A percentile compares a stretch with the other conserved stretches of the same genome.
Evolutionary conservation across 1,284 basidiomycete species (phyloP).

Genomic region (Cryptococcus wingfieldii): DNA sequence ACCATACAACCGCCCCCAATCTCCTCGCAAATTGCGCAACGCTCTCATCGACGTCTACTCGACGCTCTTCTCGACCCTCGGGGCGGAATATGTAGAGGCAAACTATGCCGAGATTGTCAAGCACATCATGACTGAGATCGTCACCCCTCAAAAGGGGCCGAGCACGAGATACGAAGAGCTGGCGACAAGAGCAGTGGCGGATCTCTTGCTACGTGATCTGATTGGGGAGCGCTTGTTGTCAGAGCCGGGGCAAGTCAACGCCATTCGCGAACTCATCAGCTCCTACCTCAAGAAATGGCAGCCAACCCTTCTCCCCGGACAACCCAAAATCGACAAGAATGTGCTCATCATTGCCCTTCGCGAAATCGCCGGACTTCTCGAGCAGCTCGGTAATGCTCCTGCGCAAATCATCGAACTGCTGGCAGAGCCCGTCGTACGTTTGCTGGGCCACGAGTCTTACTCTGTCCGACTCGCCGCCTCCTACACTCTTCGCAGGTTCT

Average conservation of each 20-base stretch:
- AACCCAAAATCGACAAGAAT: slow-evolving; percentile 64
- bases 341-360: slow-evolving; percentile 72
- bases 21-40: slow-evolving; percentile 67
- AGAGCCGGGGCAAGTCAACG: slow-evolving; percentile 87
- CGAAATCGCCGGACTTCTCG: slow-evolving; percentile 78
- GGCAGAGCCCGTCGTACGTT: slow-evolving; percentile 75
- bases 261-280: slow-evolving; percentile 78
- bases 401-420: slow-evolving; percentile 84
- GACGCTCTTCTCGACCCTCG: slow-evolving; percentile 70
- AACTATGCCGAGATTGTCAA: slow-evolving; percentile 75
- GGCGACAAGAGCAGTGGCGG: slow-evolving; percentile 67
- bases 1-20: slow-evolving; percentile 70
- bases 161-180: slow-evolving; percentile 69
- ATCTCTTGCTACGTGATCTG: slow-evolving; percentile 74
- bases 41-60: slow-evolving; percentile 88
- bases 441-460: slow-evolving; percentile 82
- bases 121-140: slow-evolving; percentile 76
- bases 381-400: slow-evolving; percentile 87
- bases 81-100: slow-evolving; percentile 70
- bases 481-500: slow-evolving; percentile 85
- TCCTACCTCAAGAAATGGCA: slow-evolving; percentile 80
- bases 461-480: slow-evolving; percentile 72
- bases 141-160: slow-evolving; percentile 56
- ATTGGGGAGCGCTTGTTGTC: slow-evolving; percentile 82
- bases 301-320: slow-evolving; percentile 83